Evolutionary conservation across 2,329 filamentous ascomycete genomes (phyloP), one percentile per base, ranked within the genome.

Genomic region (Exserohilum rostratum): DNA sequence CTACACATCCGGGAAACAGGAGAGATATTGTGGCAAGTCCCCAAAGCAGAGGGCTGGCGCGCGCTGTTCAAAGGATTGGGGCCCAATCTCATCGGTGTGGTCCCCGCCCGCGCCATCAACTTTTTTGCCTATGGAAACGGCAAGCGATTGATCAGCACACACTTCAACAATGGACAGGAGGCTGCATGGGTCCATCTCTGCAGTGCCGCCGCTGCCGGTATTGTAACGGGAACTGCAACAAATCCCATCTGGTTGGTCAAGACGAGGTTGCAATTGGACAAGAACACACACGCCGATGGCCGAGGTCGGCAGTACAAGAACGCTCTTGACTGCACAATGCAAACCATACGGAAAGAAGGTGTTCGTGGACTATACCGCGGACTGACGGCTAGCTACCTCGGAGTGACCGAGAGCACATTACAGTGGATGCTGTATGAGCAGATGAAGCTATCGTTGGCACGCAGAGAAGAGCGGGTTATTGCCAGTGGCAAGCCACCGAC

Each of bases 211-310:
- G 82, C 84, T 13, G 92, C 93, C 1, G 93, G 93, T 2, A 85
- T 97, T 38, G 87, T 88, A 6, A 97, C 93, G 0, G 90, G 90
- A 42, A 97, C 93, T 1, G 90, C 89, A 18, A 98, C 93, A 33
- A 97, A 97, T 76, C 93, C 93, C 1, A 96, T 98, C 69, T 98
- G 93, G 93, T 84, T 98, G 60, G 87, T 98, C 71, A 98, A 98
- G 82, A 98, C 93, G 35, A 83, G 93, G 29, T 75, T 98, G 65
- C 93, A 98, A 77, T 84, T 98, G 30, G 93, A 98, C 79, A 96
- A 93, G 79, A 90, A 90, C 70, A 85, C 87, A 47, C 89, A 88
- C 13, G 84, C 85, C 65, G 78, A 79, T 57, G 76, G 73, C 35
- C 79, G 83, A 59, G 79, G 83, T 55, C 82, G 93, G 47, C 87